phyloP scores from a whole-genome alignment of 768 basidiomycete species.

The Termitomyces titanicus region DNA sequence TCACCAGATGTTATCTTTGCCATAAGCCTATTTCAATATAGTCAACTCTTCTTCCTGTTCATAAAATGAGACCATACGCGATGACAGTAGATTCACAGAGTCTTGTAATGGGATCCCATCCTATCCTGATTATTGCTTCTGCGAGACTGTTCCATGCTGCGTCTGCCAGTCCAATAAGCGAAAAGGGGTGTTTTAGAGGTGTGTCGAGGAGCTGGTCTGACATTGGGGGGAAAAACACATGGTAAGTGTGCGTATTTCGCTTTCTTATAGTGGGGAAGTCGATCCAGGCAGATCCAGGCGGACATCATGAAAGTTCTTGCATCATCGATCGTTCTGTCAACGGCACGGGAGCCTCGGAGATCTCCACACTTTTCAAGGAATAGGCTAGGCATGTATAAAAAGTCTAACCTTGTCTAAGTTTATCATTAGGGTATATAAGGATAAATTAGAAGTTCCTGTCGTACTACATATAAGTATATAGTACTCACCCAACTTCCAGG shows the following conservation, averaged over 20 bases:
- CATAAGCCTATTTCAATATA: not conserved
- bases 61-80: not conserved
- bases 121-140: not conserved
- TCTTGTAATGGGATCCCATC: not conserved
- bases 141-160: not conserved
- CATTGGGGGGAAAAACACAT: not conserved
- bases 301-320: no score
- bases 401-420: no score
- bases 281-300: no score
- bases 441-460: no score
- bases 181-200: not conserved
- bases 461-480: no score
- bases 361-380: no score
- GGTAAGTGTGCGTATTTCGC: not conserved
- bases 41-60: not conserved
- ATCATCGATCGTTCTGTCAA: no score
- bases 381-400: no score
- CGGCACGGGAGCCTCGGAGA: no score
- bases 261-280: not conserved
- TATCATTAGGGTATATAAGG: no score
- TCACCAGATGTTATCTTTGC: not conserved
- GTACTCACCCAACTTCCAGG: no score
- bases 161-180: not conserved
- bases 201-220: not conserved
- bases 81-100: not conserved